Conservation (phyloP, 2,329 filamentous ascomycete genomes). For the Cercospora sp. region DNA sequence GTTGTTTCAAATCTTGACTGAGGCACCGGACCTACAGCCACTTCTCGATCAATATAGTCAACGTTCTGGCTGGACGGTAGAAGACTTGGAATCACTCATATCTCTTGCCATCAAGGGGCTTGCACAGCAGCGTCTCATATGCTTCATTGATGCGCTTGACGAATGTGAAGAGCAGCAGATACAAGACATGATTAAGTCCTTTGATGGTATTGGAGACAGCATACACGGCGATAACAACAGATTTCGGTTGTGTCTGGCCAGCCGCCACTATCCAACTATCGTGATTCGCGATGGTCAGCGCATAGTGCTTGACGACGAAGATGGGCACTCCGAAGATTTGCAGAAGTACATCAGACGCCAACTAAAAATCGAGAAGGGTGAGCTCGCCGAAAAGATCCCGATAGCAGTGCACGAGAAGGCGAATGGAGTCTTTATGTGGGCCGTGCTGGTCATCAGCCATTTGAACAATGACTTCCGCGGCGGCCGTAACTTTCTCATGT, state of each 20-base stretch:
- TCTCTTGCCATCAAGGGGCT: slow-evolving; percentile 33
- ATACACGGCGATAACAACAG: not conserved
- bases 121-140: slow-evolving; percentile 32
- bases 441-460: slow-evolving; percentile 48
- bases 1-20: slow-evolving; percentile 48
- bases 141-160: slow-evolving; percentile 50
- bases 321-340: slow-evolving; percentile 39
- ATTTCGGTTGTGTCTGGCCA: slow-evolving; percentile 45
- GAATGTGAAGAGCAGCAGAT: slow-evolving; percentile 46
- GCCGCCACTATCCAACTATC: slow-evolving; percentile 49
- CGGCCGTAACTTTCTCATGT: slow-evolving; percentile 37
- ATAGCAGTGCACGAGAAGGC: slow-evolving; percentile 41
- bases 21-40: slow-evolving; percentile 38
- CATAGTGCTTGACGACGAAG: slow-evolving; percentile 40
- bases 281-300: slow-evolving; percentile 35
- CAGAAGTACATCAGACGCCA: slow-evolving; percentile 39
- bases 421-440: slow-evolving; percentile 51
- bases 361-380: slow-evolving; percentile 32
- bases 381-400: slow-evolving; percentile 32
- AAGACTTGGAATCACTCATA: slow-evolving; percentile 36
- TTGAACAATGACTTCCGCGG: slow-evolving; percentile 45
- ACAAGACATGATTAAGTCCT: slow-evolving; percentile 41
- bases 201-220: slow-evolving; percentile 38
- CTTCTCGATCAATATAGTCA: slow-evolving; percentile 33
- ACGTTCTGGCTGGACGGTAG: slow-evolving; percentile 22